Conservation (phyloP, 176 grass and related monocot genomes). For the Phoenix dactylifera region DNA sequence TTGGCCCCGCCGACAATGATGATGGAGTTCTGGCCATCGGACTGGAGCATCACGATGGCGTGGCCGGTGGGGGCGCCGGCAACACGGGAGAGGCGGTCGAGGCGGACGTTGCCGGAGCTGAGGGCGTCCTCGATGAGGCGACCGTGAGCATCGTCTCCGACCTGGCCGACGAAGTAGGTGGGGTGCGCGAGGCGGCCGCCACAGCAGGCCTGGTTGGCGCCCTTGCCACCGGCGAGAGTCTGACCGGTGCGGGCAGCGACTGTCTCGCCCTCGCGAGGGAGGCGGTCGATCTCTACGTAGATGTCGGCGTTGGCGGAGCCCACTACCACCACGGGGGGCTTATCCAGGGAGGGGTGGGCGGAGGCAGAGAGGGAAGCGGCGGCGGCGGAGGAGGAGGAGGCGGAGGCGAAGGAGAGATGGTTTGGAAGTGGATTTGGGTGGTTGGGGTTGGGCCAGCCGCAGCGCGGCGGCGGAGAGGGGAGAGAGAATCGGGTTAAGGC, state of each 20-base stretch:
- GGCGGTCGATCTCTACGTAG: conserved; percentile 87
- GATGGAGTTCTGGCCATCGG: conserved; percentile 86
- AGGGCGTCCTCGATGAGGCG: conserved; percentile 71
- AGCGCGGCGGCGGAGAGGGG: conserved; percentile 10
- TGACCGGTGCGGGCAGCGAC: conserved; percentile 36
- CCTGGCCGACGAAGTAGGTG: conserved; percentile 76
- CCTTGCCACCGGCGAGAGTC: conserved; percentile 59
- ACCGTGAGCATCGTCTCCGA: conserved; percentile 79
- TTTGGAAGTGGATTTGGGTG: conserved; percentile 3
- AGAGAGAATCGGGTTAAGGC: conserved; percentile 23
- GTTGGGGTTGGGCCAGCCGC: background rate
- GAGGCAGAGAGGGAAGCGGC: background rate
- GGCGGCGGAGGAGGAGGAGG: conserved; percentile 2
- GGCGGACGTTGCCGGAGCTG: conserved; percentile 41
- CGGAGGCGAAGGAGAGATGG: conserved; percentile 35
- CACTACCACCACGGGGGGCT: conserved; percentile 60
- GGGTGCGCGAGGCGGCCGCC: conserved; percentile 55
- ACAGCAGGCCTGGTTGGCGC: conserved; percentile 79
- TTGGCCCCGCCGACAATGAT: conserved; percentile 97
- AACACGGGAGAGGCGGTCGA: conserved; percentile 48
- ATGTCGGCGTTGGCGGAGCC: conserved; percentile 98
- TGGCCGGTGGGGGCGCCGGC: conserved; percentile 56
- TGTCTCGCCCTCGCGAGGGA: conserved; percentile 69
- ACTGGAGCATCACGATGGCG: conserved; percentile 92
- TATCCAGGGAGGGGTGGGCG: conserved; percentile 11